phyloP scores from a whole-genome alignment of 305 asterid genomes.

The Striga hermonthica region DNA sequence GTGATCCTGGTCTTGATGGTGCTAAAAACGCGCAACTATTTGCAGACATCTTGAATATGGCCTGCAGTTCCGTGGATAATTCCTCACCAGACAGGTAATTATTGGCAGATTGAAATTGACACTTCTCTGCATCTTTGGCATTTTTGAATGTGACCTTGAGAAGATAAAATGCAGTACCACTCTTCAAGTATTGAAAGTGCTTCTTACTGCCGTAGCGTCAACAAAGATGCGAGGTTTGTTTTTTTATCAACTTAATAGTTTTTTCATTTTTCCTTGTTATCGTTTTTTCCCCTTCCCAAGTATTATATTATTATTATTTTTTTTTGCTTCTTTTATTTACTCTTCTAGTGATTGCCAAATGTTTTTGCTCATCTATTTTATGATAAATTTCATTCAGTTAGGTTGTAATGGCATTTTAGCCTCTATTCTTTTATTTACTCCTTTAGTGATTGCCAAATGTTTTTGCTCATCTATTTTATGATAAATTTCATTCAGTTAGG shows the following conservation, averaged over 20 bases:
- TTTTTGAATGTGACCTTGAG: constrained; percentile 35
- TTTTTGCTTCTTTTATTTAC: background rate
- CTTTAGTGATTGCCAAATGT: constrained; percentile 1
- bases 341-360: constrained; percentile 1
- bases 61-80: constrained; percentile 89
- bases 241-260: constrained; percentile 30
- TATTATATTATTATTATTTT: constrained; percentile 10
- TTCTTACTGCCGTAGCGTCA: constrained; percentile 94
- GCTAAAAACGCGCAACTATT: constrained; percentile 69
- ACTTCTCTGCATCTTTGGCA: constrained; percentile 26
- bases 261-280: constrained; percentile 20
- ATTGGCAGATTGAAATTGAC: constrained; percentile 27
- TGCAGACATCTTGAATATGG: constrained; percentile 83
- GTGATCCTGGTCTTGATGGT: constrained; percentile 95
- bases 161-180: constrained; percentile 71
- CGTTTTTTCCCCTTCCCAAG: constrained; percentile 1
- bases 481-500: constrained; percentile 22
- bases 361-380: constrained; percentile 5
- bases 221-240: constrained; percentile 81
- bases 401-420: constrained; percentile 14
- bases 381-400: constrained; percentile 18
- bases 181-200: constrained; percentile 97
- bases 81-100: constrained; percentile 92
- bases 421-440: background rate
- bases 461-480: constrained; percentile 6